Evolutionary conservation across 192 early-diverging fungal species (phyloP).

Genomic region (Coemansia sp.): DNA sequence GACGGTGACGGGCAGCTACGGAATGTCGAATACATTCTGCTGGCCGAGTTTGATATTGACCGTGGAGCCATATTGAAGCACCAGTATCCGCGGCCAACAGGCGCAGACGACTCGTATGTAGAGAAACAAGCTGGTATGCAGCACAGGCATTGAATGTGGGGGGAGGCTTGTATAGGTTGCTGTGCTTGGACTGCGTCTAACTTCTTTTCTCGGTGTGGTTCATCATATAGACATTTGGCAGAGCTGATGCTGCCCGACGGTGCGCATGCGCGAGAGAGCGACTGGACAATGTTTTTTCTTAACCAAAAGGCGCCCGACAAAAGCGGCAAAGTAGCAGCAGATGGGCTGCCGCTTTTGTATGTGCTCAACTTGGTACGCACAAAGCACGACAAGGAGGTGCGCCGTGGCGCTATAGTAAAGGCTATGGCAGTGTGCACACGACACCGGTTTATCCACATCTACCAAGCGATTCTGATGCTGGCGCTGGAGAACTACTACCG

Average conservation of each 20-base stretch:
- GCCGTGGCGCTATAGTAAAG: conserved; percentile 88
- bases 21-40: conserved; percentile 80
- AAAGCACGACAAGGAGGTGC: conserved; percentile 77
- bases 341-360: conserved; percentile 72
- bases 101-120: conserved; percentile 76
- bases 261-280: conserved; percentile 86
- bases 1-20: conserved; percentile 25
- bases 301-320: conserved; percentile 65
- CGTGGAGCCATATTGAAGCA: conserved; percentile 81
- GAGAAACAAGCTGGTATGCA: background rate
- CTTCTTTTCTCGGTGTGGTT: conserved; percentile 7
- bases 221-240: conserved; percentile 57
- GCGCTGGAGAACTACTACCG: conserved; percentile 92
- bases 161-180: background rate
- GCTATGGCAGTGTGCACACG: conserved; percentile 91
- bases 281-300: conserved; percentile 92
- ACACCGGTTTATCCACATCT: conserved; percentile 89
- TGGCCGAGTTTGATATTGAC: conserved; percentile 97
- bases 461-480: conserved; percentile 85
- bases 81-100: conserved; percentile 82
- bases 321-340: conserved; percentile 27
- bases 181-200: conserved; percentile 13
- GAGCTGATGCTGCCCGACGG: conserved; percentile 97
- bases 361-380: conserved; percentile 91
- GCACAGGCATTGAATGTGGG: background rate